Percentiles rank a stretch among this genome's conserved stretches.
These are phyloP conservation scores for Lactarius sanguifluus DNA, from an alignment of 768 basidiomycete genomes.

Conservation along the genomic window DNA sequence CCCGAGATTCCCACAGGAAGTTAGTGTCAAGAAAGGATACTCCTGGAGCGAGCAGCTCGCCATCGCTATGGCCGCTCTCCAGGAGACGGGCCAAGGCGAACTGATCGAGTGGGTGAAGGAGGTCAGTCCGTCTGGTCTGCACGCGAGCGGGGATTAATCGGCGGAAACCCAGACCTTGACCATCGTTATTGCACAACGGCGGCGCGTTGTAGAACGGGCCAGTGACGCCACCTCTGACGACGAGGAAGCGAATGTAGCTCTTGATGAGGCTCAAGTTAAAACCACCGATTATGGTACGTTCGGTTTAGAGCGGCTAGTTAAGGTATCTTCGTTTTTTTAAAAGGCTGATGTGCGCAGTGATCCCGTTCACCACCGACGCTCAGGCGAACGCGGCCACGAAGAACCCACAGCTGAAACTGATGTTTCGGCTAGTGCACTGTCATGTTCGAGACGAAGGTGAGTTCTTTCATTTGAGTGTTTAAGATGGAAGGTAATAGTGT, in stretches of 20 bases:
- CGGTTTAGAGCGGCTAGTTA: neutral
- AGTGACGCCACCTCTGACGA: conserved; percentile 45
- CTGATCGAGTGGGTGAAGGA: conserved; percentile 81
- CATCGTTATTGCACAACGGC: conserved; percentile 57
- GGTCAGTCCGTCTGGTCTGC: conserved; percentile 46
- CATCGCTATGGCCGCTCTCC: conserved; percentile 73
- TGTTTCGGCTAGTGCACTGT: conserved; percentile 81
- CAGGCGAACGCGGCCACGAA: conserved; percentile 74
- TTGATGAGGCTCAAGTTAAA: conserved; percentile 66
- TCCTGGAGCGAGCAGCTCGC: conserved; percentile 89
- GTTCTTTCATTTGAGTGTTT: conserved; percentile 24
- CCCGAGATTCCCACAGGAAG: conserved; percentile 57
- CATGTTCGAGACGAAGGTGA: conserved; percentile 63
- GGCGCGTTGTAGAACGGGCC: conserved; percentile 60
- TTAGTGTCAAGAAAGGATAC: conserved; percentile 83
- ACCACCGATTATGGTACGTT: conserved; percentile 74
- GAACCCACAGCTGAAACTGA: conserved; percentile 76
- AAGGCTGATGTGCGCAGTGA: conserved; percentile 48
- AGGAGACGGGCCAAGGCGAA: conserved; percentile 60
- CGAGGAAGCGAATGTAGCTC: conserved; percentile 44
- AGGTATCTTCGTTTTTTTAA: conserved; percentile 10
- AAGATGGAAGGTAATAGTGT: neutral
- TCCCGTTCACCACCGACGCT: conserved; percentile 74
- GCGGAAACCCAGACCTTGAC: conserved; percentile 53
- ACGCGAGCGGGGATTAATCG: conserved; percentile 12